Conservation (phyloP, 306 rosid genomes). For the Oxytropis ochrocephala region DNA sequence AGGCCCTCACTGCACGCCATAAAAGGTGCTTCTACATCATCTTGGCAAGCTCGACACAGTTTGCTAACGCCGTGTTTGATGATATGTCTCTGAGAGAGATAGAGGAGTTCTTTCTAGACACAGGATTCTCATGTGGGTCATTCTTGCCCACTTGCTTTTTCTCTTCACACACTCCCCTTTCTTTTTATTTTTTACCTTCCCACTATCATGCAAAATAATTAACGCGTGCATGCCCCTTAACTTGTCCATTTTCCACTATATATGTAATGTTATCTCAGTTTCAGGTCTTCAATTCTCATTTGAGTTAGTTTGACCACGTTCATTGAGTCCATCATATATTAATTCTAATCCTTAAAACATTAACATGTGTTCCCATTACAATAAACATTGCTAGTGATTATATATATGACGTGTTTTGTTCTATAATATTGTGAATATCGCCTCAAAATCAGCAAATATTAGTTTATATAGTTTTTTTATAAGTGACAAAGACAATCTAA, state of each 20-base stretch:
- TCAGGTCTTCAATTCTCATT: slow-evolving; percentile 20
- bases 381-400: not conserved
- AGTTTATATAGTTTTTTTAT: not conserved
- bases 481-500: not conserved
- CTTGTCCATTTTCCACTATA: not conserved
- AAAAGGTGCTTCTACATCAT: slow-evolving; percentile 22
- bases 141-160: slow-evolving; percentile 20
- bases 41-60: slow-evolving; percentile 12
- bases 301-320: slow-evolving; percentile 23
- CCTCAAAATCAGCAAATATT: not conserved
- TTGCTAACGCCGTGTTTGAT: slow-evolving; percentile 8
- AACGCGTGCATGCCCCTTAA: slow-evolving; percentile 23
- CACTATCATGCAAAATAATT: slow-evolving; percentile 21
- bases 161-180: slow-evolving; percentile 6
- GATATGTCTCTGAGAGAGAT: not conserved
- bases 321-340: slow-evolving; percentile 4
- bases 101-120: not conserved
- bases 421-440: not conserved
- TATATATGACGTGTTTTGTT: not conserved
- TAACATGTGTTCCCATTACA: not conserved
- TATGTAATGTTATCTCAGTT: slow-evolving; percentile 3
- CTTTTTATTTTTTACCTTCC: no score
- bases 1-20: slow-evolving; percentile 23
- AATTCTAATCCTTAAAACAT: not conserved
- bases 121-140: slow-evolving; percentile 36